phyloP scores from a whole-genome alignment of 495 filamentous ascomycete genomes.

The Aeminium ludgeri region DNA sequence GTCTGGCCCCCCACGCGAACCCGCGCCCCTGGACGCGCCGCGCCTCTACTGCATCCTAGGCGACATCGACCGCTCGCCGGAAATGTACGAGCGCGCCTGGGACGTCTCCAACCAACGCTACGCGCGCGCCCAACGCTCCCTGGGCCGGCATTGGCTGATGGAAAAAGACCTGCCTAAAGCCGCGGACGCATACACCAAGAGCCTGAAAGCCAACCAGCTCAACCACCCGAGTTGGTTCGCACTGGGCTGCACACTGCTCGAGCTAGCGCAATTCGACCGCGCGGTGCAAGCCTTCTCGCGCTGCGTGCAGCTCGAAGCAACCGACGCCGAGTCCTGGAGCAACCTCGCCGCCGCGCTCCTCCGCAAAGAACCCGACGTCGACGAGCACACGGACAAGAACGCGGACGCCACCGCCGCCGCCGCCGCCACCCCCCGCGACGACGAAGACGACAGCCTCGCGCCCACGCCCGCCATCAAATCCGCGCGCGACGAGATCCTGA shows the following conservation, averaged over 20 bases:
- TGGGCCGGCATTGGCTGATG: conserved; percentile 60
- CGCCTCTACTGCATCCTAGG: conserved; percentile 87
- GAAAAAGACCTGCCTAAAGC: conserved; percentile 49
- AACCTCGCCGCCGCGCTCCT: conserved; percentile 79
- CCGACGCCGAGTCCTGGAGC: conserved; percentile 83
- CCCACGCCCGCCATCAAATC: conserved; percentile 14
- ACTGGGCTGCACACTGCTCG: conserved; percentile 70
- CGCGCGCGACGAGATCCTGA: conserved; percentile 31
- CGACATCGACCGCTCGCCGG: conserved; percentile 60
- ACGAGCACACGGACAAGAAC: conserved; percentile 10
- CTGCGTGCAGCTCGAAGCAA: conserved; percentile 64
- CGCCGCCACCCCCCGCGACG: neutral
- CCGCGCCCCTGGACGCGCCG: conserved; percentile 67
- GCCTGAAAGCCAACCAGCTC: conserved; percentile 60
- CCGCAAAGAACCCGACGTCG: conserved; percentile 7
- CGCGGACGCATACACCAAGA: conserved; percentile 56
- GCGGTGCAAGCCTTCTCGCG: conserved; percentile 74
- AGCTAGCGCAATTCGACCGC: conserved; percentile 56
- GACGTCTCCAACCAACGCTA: conserved; percentile 64
- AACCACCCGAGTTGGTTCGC: conserved; percentile 77
- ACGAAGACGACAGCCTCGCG: neutral
- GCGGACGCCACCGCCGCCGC: conserved; percentile 18
- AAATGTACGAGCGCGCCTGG: conserved; percentile 76
- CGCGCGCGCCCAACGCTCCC: conserved; percentile 69
- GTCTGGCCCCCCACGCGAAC: conserved; percentile 38